A percentile compares a stretch with the other conserved stretches of the same genome.
Evolutionary conservation across 2,329 filamentous ascomycete genomes (phyloP).

Genomic region (Paramyrothecium sp.): DNA sequence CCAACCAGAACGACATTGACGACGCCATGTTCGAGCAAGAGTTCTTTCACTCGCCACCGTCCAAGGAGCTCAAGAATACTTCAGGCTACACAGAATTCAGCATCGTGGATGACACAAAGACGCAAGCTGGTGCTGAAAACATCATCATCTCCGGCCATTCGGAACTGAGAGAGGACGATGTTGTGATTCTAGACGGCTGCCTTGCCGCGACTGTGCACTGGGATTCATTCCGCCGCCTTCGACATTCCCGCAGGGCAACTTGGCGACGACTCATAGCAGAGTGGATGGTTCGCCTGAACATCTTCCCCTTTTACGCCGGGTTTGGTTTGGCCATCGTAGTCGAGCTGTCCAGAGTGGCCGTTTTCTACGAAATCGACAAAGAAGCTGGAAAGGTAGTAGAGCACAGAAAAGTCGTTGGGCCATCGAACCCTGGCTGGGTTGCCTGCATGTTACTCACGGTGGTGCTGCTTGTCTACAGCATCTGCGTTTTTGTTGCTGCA

Average conservation of each 20-base stretch:
- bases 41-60: constrained; percentile 8
- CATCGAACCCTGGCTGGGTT: not conserved
- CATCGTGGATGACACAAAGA: too few relatives aligned
- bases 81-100: too few relatives aligned
- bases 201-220: not conserved
- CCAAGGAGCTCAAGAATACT: constrained; percentile 10
- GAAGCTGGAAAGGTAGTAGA: too few relatives aligned
- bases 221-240: not conserved
- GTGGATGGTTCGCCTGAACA: not conserved
- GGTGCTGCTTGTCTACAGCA: constrained; percentile 19
- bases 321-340: too few relatives aligned
- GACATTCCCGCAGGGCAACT: not conserved
- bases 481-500: constrained; percentile 18
- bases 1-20: constrained; percentile 29
- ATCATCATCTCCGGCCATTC: not conserved
- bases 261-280: not conserved
- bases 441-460: constrained; percentile 16
- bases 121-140: not conserved
- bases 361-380: too few relatives aligned
- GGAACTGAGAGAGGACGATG: not conserved
- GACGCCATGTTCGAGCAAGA: constrained; percentile 20
- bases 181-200: not conserved
- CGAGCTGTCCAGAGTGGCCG: too few relatives aligned
- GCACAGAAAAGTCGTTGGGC: too few relatives aligned
- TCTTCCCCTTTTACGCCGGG: not conserved